A percentile compares a stretch with the other conserved stretches of the same genome.
Evolutionary conservation across 352 stramenopile species (phyloP).

Genomic region (Achlya hypogyna): DNA sequence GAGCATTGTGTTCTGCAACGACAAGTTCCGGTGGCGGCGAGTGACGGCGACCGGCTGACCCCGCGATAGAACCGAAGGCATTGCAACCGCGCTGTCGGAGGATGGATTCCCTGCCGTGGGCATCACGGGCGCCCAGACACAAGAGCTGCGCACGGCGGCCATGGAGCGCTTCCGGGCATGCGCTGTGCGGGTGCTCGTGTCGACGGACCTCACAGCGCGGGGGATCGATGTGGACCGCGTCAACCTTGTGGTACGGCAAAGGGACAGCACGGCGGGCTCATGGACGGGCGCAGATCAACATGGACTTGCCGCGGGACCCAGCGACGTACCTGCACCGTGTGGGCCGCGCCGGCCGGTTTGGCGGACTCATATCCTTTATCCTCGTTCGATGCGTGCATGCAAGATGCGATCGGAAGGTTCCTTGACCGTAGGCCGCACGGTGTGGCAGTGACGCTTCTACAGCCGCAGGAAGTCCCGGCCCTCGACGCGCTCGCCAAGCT

Average conservation of each 20-base stretch:
- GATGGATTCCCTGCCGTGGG: constrained; percentile 51
- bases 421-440: constrained; percentile 26
- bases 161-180: constrained; percentile 53
- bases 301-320: constrained; percentile 60
- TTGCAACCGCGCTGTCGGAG: constrained; percentile 37
- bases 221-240: constrained; percentile 71
- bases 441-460: constrained; percentile 59
- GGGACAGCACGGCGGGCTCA: not conserved
- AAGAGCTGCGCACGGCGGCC: constrained; percentile 43
- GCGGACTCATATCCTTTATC: constrained; percentile 52
- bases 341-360: constrained; percentile 62
- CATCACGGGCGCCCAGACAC: constrained; percentile 58
- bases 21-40: constrained; percentile 59
- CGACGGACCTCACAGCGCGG: constrained; percentile 63
- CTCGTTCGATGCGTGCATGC: not conserved
- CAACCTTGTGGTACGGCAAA: constrained; percentile 49
- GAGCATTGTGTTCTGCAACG: constrained; percentile 81
- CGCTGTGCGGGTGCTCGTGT: constrained; percentile 52
- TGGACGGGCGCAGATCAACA: constrained; percentile 33
- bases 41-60: not conserved
- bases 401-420: constrained; percentile 8
- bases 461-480: constrained; percentile 34
- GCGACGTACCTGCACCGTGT: constrained; percentile 74
- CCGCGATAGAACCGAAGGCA: constrained; percentile 34
- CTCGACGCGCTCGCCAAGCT: constrained; percentile 49